These are phyloP conservation scores for Globisporangium cylindrosporum DNA, from an alignment of 352 stramenopile genomes.

Conservation along the genomic window DNA sequence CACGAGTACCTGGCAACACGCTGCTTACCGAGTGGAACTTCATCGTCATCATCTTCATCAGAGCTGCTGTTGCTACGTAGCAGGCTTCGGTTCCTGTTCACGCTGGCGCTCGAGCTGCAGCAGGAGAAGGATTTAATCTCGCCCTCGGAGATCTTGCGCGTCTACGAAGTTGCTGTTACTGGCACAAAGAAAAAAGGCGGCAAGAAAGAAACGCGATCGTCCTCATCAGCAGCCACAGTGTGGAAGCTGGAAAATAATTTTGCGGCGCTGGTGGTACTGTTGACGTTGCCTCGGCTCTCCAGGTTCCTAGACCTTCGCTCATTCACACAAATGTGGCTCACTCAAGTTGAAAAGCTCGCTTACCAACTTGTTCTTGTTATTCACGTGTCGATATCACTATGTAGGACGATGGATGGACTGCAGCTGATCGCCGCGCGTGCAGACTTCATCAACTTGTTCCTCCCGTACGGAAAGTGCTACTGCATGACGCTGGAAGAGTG, in stretches of 20 bases:
- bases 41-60: too few relatives aligned
- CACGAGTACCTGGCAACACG: constrained; percentile 43
- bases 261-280: constrained; percentile 55
- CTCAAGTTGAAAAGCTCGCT: neutral
- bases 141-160: constrained; percentile 35
- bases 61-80: neutral
- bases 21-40: constrained; percentile 27
- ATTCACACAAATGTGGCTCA: neutral
- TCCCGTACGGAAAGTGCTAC: constrained; percentile 73
- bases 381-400: neutral
- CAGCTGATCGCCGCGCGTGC: constrained; percentile 48
- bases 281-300: constrained; percentile 51
- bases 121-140: constrained; percentile 46
- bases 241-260: constrained; percentile 60
- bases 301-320: constrained; percentile 31
- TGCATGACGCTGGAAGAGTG: constrained; percentile 73
- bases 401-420: constrained; percentile 53
- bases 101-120: constrained; percentile 43
- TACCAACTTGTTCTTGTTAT: neutral
- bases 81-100: constrained; percentile 42
- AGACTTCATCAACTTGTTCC: constrained; percentile 58
- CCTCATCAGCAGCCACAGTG: neutral
- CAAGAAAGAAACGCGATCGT: constrained; percentile 1
- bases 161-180: constrained; percentile 4
- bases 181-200: constrained; percentile 18